phyloP scores from a whole-genome alignment of 805 yeast genomes.

The Scheffersomyces amazonensis region DNA sequence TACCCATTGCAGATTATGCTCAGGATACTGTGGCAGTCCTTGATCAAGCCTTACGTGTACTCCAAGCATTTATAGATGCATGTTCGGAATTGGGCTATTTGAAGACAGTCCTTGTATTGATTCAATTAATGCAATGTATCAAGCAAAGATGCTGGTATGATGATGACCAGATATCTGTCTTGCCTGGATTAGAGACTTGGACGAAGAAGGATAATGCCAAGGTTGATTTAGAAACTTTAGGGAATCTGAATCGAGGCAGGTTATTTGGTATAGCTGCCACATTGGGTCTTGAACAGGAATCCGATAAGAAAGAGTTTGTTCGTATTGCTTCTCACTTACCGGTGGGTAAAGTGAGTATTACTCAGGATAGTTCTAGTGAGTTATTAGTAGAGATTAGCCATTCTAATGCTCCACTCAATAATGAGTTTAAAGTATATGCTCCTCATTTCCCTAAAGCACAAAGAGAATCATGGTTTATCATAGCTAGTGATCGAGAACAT shows the following conservation, averaged over 20 bases:
- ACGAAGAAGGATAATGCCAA: not conserved
- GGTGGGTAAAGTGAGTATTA: slow-evolving; percentile 44
- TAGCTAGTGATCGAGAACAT: slow-evolving; percentile 48
- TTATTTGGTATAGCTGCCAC: slow-evolving; percentile 31
- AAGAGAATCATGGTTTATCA: slow-evolving; percentile 89
- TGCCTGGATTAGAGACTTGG: slow-evolving; percentile 44
- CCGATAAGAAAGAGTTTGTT: slow-evolving; percentile 46
- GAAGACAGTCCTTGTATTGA: slow-evolving; percentile 56
- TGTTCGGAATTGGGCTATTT: slow-evolving; percentile 80
- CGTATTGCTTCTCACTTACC: slow-evolving; percentile 60
- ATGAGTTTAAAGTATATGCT: slow-evolving; percentile 66
- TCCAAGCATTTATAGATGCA: slow-evolving; percentile 90
- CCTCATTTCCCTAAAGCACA: slow-evolving; percentile 88
- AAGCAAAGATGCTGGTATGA: slow-evolving; percentile 90
- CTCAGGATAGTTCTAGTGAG: slow-evolving; percentile 31
- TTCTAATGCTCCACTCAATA: slow-evolving; percentile 45
- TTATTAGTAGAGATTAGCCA: slow-evolving; percentile 52
- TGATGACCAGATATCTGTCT: slow-evolving; percentile 58
- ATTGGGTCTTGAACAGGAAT: slow-evolving; percentile 36
- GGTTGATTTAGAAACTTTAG: slow-evolving; percentile 38
- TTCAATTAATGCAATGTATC: slow-evolving; percentile 76
- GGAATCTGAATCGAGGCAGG: slow-evolving; percentile 35
- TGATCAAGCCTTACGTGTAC: slow-evolving; percentile 90
- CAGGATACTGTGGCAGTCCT: slow-evolving; percentile 92
- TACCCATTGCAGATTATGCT: slow-evolving; percentile 92